phyloP scores from a whole-genome alignment of 2,329 filamentous ascomycete species.

The Proliferodiscus dingleyae region DNA sequence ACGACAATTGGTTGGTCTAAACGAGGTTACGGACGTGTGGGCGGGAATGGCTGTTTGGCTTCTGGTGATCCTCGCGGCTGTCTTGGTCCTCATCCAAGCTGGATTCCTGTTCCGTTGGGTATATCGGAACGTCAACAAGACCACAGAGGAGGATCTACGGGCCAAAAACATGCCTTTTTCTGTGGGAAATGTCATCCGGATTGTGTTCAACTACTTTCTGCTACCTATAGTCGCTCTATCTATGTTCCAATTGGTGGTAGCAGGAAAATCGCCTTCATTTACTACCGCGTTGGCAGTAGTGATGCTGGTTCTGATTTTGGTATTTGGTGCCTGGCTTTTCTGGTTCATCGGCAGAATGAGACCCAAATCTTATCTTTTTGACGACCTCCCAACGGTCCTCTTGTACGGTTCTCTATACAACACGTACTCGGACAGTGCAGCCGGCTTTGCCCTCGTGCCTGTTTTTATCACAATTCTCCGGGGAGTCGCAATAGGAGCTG shows the following conservation, averaged over 20 bases:
- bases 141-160: conserved; percentile 78
- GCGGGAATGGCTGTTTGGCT: conserved; percentile 91
- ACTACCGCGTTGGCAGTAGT: conserved; percentile 71
- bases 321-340: conserved; percentile 73
- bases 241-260: conserved; percentile 84
- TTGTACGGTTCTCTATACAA: conserved; percentile 94
- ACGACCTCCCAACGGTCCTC: conserved; percentile 84
- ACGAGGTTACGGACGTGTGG: conserved; percentile 75
- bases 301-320: conserved; percentile 66
- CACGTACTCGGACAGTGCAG: conserved; percentile 90
- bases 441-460: conserved; percentile 83
- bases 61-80: conserved; percentile 64
- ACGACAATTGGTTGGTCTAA: conserved; percentile 79
- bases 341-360: conserved; percentile 74
- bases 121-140: conserved; percentile 64
- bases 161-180: conserved; percentile 90
- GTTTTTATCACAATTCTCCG: conserved; percentile 79
- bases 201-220: conserved; percentile 90
- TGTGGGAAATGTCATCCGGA: conserved; percentile 70
- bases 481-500: conserved; percentile 84
- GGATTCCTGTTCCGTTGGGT: conserved; percentile 75
- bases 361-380: conserved; percentile 83
- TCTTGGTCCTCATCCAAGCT: conserved; percentile 66
- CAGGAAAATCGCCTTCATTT: conserved; percentile 60
- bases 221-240: conserved; percentile 82